Conservation (phyloP, 2,329 filamentous ascomycete species). For the Diaporthe eres region DNA sequence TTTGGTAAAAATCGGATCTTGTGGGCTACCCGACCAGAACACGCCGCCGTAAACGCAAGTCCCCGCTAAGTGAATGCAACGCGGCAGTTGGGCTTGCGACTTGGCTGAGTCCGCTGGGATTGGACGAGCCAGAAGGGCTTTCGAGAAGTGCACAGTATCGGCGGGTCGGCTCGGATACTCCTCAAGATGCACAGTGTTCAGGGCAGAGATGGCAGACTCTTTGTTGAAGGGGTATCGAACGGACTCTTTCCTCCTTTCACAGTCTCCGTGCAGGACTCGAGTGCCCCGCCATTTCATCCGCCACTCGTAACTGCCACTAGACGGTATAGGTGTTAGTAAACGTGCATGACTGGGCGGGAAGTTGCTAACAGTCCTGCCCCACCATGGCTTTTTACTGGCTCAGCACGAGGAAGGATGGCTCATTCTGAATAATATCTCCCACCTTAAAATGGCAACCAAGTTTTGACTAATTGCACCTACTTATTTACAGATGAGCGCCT, state of each 20-base stretch:
- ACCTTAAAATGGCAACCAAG: conserved; percentile 33
- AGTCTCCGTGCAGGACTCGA: conserved; percentile 13
- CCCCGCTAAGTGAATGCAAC: conserved; percentile 38
- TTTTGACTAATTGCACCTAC: background rate
- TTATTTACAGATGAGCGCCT: conserved; percentile 20
- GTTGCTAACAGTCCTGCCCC: conserved; percentile 6
- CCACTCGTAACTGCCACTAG: conserved; percentile 16
- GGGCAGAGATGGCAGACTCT: background rate
- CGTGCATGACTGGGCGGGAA: background rate
- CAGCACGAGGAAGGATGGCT: conserved; percentile 37
- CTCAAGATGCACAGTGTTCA: background rate
- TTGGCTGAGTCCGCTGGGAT: conserved; percentile 41
- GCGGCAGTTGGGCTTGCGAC: background rate
- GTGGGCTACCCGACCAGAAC: conserved; percentile 21
- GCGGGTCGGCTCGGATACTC: background rate
- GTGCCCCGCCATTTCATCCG: conserved; percentile 19
- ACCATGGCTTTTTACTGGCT: conserved; percentile 4
- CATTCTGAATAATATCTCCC: conserved; percentile 43
- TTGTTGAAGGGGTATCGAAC: background rate
- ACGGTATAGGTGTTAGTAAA: conserved; percentile 16
- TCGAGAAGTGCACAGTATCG: background rate
- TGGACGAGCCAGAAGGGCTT: background rate
- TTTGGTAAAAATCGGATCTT: conserved; percentile 39
- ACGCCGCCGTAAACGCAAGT: conserved; percentile 39
- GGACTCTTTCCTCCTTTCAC: conserved; percentile 8